Evolutionary conservation across 345 rosid genomes (phyloP).

Genomic region (Murraya paniculata): DNA sequence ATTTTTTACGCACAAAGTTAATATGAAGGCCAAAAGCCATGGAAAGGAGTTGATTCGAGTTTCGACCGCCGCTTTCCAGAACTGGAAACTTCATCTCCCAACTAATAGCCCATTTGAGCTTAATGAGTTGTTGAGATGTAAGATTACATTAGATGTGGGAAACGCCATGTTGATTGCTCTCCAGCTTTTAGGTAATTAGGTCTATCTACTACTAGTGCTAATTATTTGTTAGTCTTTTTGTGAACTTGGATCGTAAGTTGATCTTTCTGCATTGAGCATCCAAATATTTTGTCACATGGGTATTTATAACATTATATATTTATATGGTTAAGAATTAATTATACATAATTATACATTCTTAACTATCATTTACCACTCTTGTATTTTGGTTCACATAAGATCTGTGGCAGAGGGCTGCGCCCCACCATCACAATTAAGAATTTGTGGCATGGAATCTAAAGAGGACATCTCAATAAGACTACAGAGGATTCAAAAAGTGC

Average conservation of each 20-base stretch:
- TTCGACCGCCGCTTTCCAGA: slow-evolving; percentile 49
- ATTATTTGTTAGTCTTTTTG: too few relatives aligned
- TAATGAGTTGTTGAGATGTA: slow-evolving; percentile 53
- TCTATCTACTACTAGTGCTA: neutral
- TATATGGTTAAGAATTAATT: too few relatives aligned
- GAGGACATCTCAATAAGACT: neutral
- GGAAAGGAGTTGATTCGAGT: slow-evolving; percentile 58
- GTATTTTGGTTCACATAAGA: too few relatives aligned
- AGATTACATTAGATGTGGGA: slow-evolving; percentile 52
- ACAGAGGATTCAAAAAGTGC: slow-evolving; percentile 1
- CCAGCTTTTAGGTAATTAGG: slow-evolving; percentile 50
- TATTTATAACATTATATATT: too few relatives aligned
- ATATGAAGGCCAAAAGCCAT: slow-evolving; percentile 45
- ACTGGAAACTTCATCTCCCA: slow-evolving; percentile 49
- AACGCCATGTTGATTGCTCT: slow-evolving; percentile 62
- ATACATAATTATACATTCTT: too few relatives aligned
- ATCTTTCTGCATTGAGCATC: too few relatives aligned
- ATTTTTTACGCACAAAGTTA: slow-evolving; percentile 64
- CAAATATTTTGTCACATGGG: too few relatives aligned
- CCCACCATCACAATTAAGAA: too few relatives aligned
- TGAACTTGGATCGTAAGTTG: too few relatives aligned
- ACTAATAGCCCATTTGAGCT: slow-evolving; percentile 43
- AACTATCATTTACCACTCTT: neutral
- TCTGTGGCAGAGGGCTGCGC: too few relatives aligned
- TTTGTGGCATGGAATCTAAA: slow-evolving; percentile 23